Conservation (phyloP, 306 rosid genomes). For the Prunus davidiana region DNA sequence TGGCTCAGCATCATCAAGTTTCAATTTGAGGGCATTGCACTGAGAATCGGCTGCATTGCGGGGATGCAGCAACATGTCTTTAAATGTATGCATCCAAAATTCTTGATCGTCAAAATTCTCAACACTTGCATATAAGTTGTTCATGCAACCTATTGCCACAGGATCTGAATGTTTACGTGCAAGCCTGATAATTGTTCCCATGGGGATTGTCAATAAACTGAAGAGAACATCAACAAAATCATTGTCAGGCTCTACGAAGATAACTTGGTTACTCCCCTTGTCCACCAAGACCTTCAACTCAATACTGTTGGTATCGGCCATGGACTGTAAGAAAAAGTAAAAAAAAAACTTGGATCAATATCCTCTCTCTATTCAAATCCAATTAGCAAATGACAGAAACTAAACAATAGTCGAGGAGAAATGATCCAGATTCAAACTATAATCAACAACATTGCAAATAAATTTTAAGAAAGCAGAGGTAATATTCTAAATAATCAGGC, state of each 20-base stretch:
- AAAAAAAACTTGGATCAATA: not conserved
- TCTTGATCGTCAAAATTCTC: not conserved
- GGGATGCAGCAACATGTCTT: not conserved
- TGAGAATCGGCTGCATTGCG: not conserved
- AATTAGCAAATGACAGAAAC: too few relatives aligned
- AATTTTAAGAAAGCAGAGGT: too few relatives aligned
- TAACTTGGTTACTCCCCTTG: slow-evolving; percentile 2
- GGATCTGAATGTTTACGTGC: not conserved
- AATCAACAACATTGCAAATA: too few relatives aligned
- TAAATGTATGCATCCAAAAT: not conserved
- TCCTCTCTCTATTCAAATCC: too few relatives aligned
- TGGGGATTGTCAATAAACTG: slow-evolving; percentile 10
- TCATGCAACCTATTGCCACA: not conserved
- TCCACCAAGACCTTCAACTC: slow-evolving; percentile 11
- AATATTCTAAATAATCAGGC: too few relatives aligned
- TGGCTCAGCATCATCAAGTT: not conserved
- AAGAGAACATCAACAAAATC: slow-evolving; percentile 12
- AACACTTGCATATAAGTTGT: slow-evolving; percentile 6
- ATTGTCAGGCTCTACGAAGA: not conserved
- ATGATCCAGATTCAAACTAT: too few relatives aligned
- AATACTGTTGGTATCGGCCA: not conserved
- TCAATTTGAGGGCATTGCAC: not conserved
- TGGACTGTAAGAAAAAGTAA: not conserved
- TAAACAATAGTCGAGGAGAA: too few relatives aligned
- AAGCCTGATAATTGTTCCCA: not conserved